Base-by-base conservation (phyloP, 306 rosid genomes). In the Fragaria nilgerrensis region DNA sequence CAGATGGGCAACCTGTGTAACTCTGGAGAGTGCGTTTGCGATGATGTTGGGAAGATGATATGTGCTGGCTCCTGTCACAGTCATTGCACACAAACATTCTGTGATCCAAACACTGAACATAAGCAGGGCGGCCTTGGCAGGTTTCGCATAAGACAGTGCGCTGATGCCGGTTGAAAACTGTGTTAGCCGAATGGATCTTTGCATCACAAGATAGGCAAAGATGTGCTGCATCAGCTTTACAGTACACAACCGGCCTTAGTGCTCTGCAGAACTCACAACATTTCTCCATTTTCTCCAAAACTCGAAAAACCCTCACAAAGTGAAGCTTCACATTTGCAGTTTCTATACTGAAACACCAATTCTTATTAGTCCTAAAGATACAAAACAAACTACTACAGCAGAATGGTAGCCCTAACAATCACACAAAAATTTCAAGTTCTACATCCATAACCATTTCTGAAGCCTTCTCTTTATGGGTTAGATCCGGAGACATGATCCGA, bases 141-240 rank as follows among this genome's bases (percentile, higher is more conserved):
- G 79, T 79, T 49, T 92, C 88, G 68, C 98, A 94, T 36, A 92
- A 74, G 27, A 90, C 84, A 56, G 79, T 80, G 50, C 96, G 85
- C 76, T 79, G 76, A 76, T 94, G 98, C 23, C 97, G 83, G 53
- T 83, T 76, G 3, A 97, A 92, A 81, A 94, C 81, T 44, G 90
- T 80, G 80, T 94, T 92, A 17, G 97, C 97, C 29, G 91, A 86
- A 81, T 94, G 98, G 66, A 94, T 94, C 83, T 90, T 92, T 2
- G 97, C 89, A 68, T 94, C 96, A 76, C 98, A 92, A 78, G 92
- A 85, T 19, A 94, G 95, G 77, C 98, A 94, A 61, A 94, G 96
- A 78, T 83, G 85, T 49, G 97, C 98, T 76, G 89, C 89, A 87
- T 94, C 98, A 9, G 98, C 88, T 71, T 85, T 86, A 70, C 98